A percentile compares a stretch with the other conserved stretches of the same genome.
phyloP scores from a whole-genome alignment of 768 basidiomycete genomes.

The Mycena vulgaris region DNA sequence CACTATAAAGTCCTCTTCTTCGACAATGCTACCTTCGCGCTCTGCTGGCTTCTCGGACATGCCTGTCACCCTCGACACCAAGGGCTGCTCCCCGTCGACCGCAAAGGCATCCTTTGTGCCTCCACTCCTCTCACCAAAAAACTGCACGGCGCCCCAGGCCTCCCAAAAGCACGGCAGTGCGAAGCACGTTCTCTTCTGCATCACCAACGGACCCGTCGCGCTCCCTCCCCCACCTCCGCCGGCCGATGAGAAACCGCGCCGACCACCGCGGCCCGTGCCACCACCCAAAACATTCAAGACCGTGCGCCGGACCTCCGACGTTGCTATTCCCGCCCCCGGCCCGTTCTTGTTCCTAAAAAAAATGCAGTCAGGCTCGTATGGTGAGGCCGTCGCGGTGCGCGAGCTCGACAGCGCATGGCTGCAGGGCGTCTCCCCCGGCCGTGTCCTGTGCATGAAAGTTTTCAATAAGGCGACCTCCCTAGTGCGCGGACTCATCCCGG shows the following conservation, averaged over 20 bases:
- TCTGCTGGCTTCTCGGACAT: constrained; percentile 12
- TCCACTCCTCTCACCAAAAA: constrained; percentile 25
- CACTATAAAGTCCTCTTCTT: neutral
- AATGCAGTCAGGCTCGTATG: constrained; percentile 38
- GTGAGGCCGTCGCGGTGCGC: constrained; percentile 33
- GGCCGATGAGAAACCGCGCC: constrained; percentile 2
- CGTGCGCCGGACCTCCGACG: constrained; percentile 13
- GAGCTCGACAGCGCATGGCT: constrained; percentile 40
- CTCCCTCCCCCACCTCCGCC: constrained; percentile 4
- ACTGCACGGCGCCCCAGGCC: constrained; percentile 8
- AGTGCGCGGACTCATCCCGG: constrained; percentile 21
- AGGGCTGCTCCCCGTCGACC: constrained; percentile 22
- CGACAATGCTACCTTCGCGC: neutral
- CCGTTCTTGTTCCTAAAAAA: constrained; percentile 50
- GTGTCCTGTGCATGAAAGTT: constrained; percentile 57
- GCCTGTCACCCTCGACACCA: constrained; percentile 25
- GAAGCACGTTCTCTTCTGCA: constrained; percentile 30
- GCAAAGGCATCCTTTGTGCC: constrained; percentile 23
- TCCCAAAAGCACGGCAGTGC: constrained; percentile 20
- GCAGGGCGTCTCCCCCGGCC: constrained; percentile 39
- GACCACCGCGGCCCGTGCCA: constrained; percentile 9
- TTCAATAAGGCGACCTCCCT: constrained; percentile 43
- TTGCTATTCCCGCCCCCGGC: constrained; percentile 37
- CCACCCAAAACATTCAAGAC: constrained; percentile 5
- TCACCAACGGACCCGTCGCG: constrained; percentile 26